Conservation (phyloP, 1,284 basidiomycete genomes). For the Apiotrichum akiyoshidainum region DNA sequence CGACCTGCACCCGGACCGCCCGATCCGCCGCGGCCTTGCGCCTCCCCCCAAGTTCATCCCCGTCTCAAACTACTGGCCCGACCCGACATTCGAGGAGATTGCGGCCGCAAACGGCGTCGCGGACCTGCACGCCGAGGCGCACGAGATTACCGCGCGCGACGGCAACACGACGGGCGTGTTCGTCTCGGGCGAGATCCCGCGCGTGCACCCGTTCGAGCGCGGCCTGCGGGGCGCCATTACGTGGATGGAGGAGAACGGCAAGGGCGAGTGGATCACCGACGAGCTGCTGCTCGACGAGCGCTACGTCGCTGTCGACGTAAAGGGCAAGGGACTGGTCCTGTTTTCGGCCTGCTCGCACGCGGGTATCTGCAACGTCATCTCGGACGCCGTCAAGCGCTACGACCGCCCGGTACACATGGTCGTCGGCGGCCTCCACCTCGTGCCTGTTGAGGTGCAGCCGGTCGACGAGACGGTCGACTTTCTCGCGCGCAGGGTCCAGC, state of each 20-base stretch:
- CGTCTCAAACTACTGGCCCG: slow-evolving; percentile 60
- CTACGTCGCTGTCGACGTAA: slow-evolving; percentile 69
- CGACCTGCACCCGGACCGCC: slow-evolving; percentile 72
- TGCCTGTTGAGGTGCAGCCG: slow-evolving; percentile 61
- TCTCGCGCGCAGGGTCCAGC: slow-evolving; percentile 59
- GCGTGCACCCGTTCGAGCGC: slow-evolving; percentile 64
- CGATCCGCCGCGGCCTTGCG: slow-evolving; percentile 68
- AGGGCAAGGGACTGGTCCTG: slow-evolving; percentile 71
- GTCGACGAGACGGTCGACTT: slow-evolving; percentile 69
- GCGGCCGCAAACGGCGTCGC: slow-evolving; percentile 58
- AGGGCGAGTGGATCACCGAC: slow-evolving; percentile 59
- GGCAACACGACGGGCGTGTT: slow-evolving; percentile 66
- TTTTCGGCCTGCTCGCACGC: slow-evolving; percentile 84
- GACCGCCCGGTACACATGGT: slow-evolving; percentile 73
- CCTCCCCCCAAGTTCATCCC: slow-evolving; percentile 60
- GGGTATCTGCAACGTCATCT: slow-evolving; percentile 75
- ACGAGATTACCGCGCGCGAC: slow-evolving; percentile 63
- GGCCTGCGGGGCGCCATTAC: slow-evolving; percentile 66
- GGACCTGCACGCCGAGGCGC: slow-evolving; percentile 60
- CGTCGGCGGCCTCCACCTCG: slow-evolving; percentile 75
- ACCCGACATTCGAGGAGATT: slow-evolving; percentile 69
- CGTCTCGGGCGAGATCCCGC: slow-evolving; percentile 74
- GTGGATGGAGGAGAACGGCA: slow-evolving; percentile 53
- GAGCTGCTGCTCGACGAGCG: slow-evolving; percentile 76
- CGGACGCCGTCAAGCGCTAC: slow-evolving; percentile 62